These are phyloP conservation scores for Umbellularia californica DNA, from an alignment of 164 flowering plant genomes.

Conservation along the genomic window DNA sequence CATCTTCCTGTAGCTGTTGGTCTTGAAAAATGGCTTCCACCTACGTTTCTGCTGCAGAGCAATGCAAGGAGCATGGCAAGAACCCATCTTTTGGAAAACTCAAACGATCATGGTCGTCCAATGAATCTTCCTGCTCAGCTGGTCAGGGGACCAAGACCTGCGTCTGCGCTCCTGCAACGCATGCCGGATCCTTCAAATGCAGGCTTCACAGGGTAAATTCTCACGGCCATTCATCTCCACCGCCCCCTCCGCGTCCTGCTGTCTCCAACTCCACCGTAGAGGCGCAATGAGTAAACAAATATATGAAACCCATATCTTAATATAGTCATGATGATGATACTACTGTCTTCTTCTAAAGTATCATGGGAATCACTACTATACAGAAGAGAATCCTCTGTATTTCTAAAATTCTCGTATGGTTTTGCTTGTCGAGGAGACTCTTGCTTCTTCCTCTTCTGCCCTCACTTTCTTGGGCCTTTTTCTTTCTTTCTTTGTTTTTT, in stretches of 20 bases:
- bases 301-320: background rate
- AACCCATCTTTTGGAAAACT: background rate
- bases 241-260: constrained; percentile 18
- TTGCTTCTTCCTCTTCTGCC: background rate
- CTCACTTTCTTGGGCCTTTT: background rate
- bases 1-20: background rate
- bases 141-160: constrained; percentile 12
- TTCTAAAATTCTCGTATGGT: background rate
- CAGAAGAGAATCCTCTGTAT: background rate
- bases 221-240: constrained; percentile 12
- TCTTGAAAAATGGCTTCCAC: constrained; percentile 13
- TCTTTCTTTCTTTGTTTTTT: background rate
- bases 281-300: constrained; percentile 14
- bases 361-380: background rate
- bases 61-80: constrained; percentile 8
- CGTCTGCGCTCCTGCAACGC: constrained; percentile 27
- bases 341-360: background rate
- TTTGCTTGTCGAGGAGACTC: background rate
- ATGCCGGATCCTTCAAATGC: constrained; percentile 26
- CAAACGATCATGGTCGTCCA: constrained; percentile 13
- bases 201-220: constrained; percentile 28
- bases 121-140: background rate
- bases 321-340: too few species aligned
- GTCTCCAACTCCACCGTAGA: constrained; percentile 18
- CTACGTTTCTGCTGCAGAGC: background rate